Percentiles rank a stretch among this genome's conserved stretches.
Conservation (phyloP, 2,329 filamentous ascomycete genomes). For the Talaromyces amestolkiae region DNA sequence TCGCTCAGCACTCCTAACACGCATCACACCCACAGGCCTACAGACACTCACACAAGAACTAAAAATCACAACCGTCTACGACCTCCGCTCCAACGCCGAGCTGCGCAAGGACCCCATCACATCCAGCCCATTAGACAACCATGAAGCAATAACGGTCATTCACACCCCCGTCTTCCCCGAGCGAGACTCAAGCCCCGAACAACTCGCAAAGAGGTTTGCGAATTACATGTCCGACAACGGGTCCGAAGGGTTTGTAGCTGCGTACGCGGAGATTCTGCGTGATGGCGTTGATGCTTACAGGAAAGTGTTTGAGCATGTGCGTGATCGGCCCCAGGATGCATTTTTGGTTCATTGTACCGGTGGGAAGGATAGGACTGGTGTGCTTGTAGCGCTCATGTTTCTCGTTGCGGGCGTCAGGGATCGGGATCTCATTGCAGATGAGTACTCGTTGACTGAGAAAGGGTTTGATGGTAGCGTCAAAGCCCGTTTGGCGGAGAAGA, state of each 20-base stretch:
- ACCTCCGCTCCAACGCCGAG: conserved; percentile 60
- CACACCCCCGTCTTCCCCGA: conserved; percentile 66
- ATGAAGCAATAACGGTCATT: conserved; percentile 50
- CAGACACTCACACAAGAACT: conserved; percentile 51
- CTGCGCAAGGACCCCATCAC: conserved; percentile 43
- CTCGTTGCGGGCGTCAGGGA: conserved; percentile 61
- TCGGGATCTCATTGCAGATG: conserved; percentile 56
- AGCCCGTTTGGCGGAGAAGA: conserved; percentile 47
- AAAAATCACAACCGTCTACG: conserved; percentile 65
- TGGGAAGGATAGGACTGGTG: conserved; percentile 74
- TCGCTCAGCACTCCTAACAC: conserved; percentile 67
- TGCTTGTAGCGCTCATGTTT: conserved; percentile 65
- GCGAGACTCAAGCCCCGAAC: conserved; percentile 63
- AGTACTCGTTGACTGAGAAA: conserved; percentile 52
- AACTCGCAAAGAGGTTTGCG: conserved; percentile 59
- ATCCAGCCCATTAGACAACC: conserved; percentile 20
- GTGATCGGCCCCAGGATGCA: conserved; percentile 46
- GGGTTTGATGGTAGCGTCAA: conserved; percentile 47
- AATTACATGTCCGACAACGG: conserved; percentile 59
- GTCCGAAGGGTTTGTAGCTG: conserved; percentile 63
- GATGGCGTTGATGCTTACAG: conserved; percentile 59
- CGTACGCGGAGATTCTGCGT: conserved; percentile 67
- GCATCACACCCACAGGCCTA: conserved; percentile 55
- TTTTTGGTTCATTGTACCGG: conserved; percentile 71
- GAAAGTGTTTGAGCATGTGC: conserved; percentile 61